phyloP scores from a whole-genome alignment of 2,329 filamentous ascomycete genomes.

The Beauveria varroae region DNA sequence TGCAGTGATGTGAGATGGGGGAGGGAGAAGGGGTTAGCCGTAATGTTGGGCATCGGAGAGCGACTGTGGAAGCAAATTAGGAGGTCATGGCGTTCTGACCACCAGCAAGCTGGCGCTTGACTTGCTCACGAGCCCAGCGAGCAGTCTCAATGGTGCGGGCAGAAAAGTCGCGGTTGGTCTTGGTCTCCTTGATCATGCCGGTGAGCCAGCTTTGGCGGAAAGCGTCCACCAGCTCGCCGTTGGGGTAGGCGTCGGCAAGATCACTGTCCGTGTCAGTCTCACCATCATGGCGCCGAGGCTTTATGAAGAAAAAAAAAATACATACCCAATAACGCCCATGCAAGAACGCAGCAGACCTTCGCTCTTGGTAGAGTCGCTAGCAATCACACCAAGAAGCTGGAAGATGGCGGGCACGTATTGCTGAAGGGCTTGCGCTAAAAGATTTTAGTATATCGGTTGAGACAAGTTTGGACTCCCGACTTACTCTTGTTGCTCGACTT shows the following conservation, averaged over 20 bases:
- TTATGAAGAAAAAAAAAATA: constrained; percentile 12
- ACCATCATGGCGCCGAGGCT: neutral
- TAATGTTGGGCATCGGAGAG: constrained; percentile 1
- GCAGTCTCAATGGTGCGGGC: constrained; percentile 85
- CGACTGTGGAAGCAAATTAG: constrained; percentile 17
- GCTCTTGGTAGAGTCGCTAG: constrained; percentile 77
- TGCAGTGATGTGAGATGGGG: constrained; percentile 9
- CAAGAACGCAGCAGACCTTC: constrained; percentile 87
- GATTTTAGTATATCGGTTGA: constrained; percentile 19
- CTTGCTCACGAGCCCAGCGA: constrained; percentile 94
- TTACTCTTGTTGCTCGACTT: constrained; percentile 71
- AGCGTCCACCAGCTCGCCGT: constrained; percentile 73
- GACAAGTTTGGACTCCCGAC: constrained; percentile 21
- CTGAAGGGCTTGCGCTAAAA: constrained; percentile 58
- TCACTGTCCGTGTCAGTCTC: constrained; percentile 57
- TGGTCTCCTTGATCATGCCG: constrained; percentile 83
- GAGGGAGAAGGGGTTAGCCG: constrained; percentile 5
- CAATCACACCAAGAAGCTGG: constrained; percentile 73
- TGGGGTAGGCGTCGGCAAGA: constrained; percentile 86
- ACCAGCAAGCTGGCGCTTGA: constrained; percentile 77
- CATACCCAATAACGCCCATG: constrained; percentile 95
- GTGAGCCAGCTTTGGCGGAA: constrained; percentile 92
- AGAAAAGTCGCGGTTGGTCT: constrained; percentile 79
- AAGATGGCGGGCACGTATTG: constrained; percentile 83
- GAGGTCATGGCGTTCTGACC: constrained; percentile 41